Percentiles rank a stretch among this genome's conserved stretches.
Conservation (phyloP, 2,329 filamentous ascomycete species). For the Ophiostoma quercus region DNA sequence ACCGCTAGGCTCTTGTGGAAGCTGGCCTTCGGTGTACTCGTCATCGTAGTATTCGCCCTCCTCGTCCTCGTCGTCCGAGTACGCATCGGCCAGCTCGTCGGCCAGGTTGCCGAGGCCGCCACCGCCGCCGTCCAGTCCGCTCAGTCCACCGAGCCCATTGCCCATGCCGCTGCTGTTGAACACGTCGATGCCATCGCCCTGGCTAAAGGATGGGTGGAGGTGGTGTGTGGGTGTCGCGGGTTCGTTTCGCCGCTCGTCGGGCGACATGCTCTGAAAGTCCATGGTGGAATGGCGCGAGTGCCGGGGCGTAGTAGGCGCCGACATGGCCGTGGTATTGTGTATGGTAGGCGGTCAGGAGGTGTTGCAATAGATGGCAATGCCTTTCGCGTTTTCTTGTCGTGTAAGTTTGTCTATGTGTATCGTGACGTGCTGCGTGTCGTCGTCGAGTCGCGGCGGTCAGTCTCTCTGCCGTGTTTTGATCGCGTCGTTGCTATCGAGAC, state of each 20-base stretch:
- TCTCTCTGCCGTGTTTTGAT: slow-evolving; percentile 8
- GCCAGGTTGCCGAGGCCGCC: slow-evolving; percentile 71
- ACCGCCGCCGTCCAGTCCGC: slow-evolving; percentile 35
- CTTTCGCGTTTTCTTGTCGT: neutral
- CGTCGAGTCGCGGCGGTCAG: neutral
- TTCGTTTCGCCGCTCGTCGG: slow-evolving; percentile 46
- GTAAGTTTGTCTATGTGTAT: neutral
- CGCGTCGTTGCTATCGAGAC: slow-evolving; percentile 24
- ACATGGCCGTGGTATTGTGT: slow-evolving; percentile 15
- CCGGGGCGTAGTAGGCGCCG: slow-evolving; percentile 50
- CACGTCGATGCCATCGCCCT: slow-evolving; percentile 37
- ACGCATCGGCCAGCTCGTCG: slow-evolving; percentile 72
- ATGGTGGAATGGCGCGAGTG: slow-evolving; percentile 57
- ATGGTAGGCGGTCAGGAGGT: neutral
- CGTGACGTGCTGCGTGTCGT: slow-evolving; percentile 12
- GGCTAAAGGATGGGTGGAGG: slow-evolving; percentile 45
- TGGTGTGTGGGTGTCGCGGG: slow-evolving; percentile 40
- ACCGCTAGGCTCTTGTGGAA: neutral
- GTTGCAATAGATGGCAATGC: neutral
- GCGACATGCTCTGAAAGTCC: slow-evolving; percentile 42
- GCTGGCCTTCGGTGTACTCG: slow-evolving; percentile 34
- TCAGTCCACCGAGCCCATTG: slow-evolving; percentile 22
- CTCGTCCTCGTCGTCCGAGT: slow-evolving; percentile 59
- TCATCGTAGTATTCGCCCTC: slow-evolving; percentile 46
- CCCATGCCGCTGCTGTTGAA: slow-evolving; percentile 31